Evolutionary conservation across 148 eudicot species (phyloP), one percentile per base, ranked within the genome.

Genomic region (Rhododendron griersonianum): DNA sequence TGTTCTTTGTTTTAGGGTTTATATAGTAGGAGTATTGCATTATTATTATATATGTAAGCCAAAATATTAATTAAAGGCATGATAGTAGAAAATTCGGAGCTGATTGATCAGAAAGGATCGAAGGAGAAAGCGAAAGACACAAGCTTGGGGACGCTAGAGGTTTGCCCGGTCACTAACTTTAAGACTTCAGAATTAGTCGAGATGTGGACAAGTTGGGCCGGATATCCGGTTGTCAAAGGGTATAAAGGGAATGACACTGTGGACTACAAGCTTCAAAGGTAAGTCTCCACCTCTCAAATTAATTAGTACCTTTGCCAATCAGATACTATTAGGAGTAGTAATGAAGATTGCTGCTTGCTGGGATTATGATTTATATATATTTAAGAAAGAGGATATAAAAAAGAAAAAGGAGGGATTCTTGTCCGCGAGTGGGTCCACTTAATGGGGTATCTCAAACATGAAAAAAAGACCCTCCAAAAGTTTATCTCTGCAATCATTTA

Each of bases 401-500:
- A 74, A 15, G 23, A 41, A 61, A 82, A 41, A 82, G 44, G 30
- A 28, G 16, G 47, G 63, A 50, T 73, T 73, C 30, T 33, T 84
- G 45, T 50, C 10, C 7, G 9, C 9, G 48, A 45, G 8, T 69
- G 48, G 85, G 85, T 45, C 79, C 80, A 84, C 25, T 71, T 50
- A 33, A 48, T 48, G 63, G 63, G 63, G 77, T 25, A 28, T 35
- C 30, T 37, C 67, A 39, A 67, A 83, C 69, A 35, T 67, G 33
- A 28, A 83, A 83, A 18, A 18, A 15, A 41, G 79, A 47, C 44
- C 11, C 35, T 28, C 23, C 33, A 11, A 47, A 69, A 71, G 23
- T 10, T 83, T 69, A 16, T 16, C 63, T 13, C 63, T 48, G 85
- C 85, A 84, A 71, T 84, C 80, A 84, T 69, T 84, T 73, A 6